Conservation (phyloP, 768 basidiomycete species). For the Hortiboletus campestris region DNA sequence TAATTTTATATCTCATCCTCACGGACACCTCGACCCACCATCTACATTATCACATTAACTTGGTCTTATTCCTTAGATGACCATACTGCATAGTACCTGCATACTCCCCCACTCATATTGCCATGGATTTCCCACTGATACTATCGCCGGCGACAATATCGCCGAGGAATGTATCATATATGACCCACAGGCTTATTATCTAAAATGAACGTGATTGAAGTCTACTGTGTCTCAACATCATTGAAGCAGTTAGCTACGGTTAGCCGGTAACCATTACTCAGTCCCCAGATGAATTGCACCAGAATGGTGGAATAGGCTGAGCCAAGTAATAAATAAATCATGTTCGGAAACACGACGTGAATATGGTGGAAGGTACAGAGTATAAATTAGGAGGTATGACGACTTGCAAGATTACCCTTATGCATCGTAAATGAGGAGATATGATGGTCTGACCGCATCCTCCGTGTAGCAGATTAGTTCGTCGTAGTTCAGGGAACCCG, state of each 20-base stretch:
- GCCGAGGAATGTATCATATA: background rate
- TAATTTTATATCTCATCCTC: slow-evolving; percentile 20
- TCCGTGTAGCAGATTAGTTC: slow-evolving; percentile 69
- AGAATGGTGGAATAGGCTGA: background rate
- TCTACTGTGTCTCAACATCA: background rate
- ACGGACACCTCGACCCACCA: slow-evolving; percentile 13
- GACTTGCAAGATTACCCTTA: slow-evolving; percentile 1
- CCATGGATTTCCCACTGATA: slow-evolving; percentile 6
- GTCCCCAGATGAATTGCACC: background rate
- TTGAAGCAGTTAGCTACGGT: too few relatives aligned
- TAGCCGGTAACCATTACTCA: too few relatives aligned
- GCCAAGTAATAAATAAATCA: slow-evolving; percentile 7
- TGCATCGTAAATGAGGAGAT: slow-evolving; percentile 65
- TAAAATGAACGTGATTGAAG: background rate
- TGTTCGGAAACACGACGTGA: background rate
- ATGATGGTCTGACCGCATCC: slow-evolving; percentile 71
- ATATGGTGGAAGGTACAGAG: background rate
- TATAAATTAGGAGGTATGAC: slow-evolving; percentile 2
- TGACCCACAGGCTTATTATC: background rate
- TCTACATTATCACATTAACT: slow-evolving; percentile 21
- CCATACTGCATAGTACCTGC: slow-evolving; percentile 23
- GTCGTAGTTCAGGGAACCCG: slow-evolving; percentile 66
- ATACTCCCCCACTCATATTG: slow-evolving; percentile 32
- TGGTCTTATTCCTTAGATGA: slow-evolving; percentile 39
- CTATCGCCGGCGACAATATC: background rate